These are phyloP conservation scores for Volvox carteri DNA, from an alignment of 163 green algal species.

Conservation along the genomic window DNA sequence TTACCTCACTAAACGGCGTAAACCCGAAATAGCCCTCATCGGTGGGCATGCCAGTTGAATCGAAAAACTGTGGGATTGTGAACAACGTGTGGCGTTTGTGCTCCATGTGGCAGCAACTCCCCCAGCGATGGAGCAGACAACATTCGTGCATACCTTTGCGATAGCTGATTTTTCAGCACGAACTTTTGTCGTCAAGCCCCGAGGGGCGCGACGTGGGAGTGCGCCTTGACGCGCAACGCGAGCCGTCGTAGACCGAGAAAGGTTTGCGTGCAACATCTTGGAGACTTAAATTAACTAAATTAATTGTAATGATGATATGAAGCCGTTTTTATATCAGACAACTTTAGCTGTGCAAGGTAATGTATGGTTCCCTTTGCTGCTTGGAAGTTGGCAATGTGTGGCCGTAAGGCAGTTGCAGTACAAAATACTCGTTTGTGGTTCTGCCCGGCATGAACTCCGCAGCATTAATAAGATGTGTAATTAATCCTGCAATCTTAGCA, in stretches of 20 bases:
- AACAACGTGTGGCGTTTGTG: background rate
- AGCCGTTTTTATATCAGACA: too few species aligned
- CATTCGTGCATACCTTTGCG: conserved; percentile 3
- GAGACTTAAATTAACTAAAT: background rate
- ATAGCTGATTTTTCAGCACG: conserved; percentile 32
- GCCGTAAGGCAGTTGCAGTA: background rate
- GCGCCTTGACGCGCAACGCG: background rate
- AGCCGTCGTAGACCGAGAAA: background rate
- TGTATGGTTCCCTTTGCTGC: background rate
- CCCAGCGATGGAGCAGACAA: background rate
- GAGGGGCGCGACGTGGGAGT: background rate
- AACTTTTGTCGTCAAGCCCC: background rate
- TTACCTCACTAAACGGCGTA: conserved; percentile 78
- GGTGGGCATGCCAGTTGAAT: conserved; percentile 71
- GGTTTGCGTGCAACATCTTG: background rate
- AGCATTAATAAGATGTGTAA: too few species aligned
- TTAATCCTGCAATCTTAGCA: too few species aligned
- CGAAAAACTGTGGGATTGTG: conserved; percentile 48
- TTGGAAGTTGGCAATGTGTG: background rate
- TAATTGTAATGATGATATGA: background rate
- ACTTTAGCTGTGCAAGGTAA: too few species aligned
- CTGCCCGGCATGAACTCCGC: too few species aligned
- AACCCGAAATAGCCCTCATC: conserved; percentile 83
- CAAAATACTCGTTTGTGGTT: background rate
- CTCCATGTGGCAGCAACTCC: too few species aligned